phyloP scores from a whole-genome alignment of 768 basidiomycete genomes.

The Boletus rex-veris region DNA sequence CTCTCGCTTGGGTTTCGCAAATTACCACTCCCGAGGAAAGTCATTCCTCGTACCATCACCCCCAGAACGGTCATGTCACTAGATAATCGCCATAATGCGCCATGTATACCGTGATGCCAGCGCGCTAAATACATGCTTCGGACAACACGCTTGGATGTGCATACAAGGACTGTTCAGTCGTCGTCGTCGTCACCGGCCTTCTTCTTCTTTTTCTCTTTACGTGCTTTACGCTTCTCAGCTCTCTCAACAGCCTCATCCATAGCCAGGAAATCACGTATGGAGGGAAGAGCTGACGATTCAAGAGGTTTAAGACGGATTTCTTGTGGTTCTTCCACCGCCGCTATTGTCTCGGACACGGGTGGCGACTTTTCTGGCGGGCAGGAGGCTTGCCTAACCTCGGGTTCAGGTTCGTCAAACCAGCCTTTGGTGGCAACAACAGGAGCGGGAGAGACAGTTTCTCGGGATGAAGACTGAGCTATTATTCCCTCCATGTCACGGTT shows the following conservation, averaged over 20 bases:
- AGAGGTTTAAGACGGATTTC: constrained; percentile 70
- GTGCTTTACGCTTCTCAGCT: constrained; percentile 63
- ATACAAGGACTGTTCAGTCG: constrained; percentile 21
- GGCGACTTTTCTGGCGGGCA: constrained; percentile 13
- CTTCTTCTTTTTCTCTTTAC: constrained; percentile 67
- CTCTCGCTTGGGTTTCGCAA: constrained; percentile 62
- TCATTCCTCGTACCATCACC: constrained; percentile 25
- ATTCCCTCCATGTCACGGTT: constrained; percentile 13
- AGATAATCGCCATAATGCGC: neutral
- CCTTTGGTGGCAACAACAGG: constrained; percentile 19
- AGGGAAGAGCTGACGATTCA: constrained; percentile 75
- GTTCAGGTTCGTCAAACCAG: constrained; percentile 48
- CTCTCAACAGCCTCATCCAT: constrained; percentile 67
- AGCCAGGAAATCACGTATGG: constrained; percentile 77
- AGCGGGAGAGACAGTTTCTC: constrained; percentile 8
- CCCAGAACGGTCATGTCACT: constrained; percentile 1
- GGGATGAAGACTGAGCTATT: constrained; percentile 6
- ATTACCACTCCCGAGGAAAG: constrained; percentile 55
- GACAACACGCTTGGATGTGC: neutral
- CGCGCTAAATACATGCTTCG: constrained; percentile 1
- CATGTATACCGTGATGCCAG: neutral
- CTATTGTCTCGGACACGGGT: constrained; percentile 4
- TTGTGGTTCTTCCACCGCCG: constrained; percentile 32
- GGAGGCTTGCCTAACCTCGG: constrained; percentile 16
- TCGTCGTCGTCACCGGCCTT: constrained; percentile 29